Percentiles rank a stretch among this genome's conserved stretches.
phyloP scores from a whole-genome alignment of 306 rosid species.

The Lathyrus oleraceus region DNA sequence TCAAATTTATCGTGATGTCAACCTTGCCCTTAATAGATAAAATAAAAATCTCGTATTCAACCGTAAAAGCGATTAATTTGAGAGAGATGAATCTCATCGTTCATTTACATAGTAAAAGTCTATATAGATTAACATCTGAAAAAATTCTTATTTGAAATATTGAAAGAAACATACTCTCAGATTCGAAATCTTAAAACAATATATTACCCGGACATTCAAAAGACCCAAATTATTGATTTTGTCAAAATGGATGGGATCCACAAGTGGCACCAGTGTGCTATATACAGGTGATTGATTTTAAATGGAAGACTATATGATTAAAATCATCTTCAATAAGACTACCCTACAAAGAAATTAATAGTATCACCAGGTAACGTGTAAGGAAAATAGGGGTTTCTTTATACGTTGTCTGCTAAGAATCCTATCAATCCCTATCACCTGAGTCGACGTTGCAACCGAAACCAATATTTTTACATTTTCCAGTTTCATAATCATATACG shows the following conservation, averaged over 20 bases:
- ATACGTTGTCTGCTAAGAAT: slow-evolving; percentile 6
- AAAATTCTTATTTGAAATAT: too few species aligned
- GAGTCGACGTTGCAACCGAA: slow-evolving; percentile 39
- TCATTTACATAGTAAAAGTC: too few species aligned
- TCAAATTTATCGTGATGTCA: too few species aligned
- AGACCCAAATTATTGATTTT: not conserved
- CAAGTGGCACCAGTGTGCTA: not conserved
- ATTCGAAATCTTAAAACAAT: too few species aligned
- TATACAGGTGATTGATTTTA: slow-evolving; percentile 31
- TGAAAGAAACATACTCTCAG: too few species aligned
- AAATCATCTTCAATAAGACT: slow-evolving; percentile 18
- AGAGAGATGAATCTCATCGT: too few species aligned
- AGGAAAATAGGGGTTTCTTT: slow-evolving; percentile 22
- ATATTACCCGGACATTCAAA: not conserved
- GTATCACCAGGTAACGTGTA: slow-evolving; percentile 22
- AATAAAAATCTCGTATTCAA: too few species aligned
- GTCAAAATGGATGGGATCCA: slow-evolving; percentile 3
- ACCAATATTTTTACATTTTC: slow-evolving; percentile 11
- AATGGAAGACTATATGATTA: not conserved
- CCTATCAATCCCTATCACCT: slow-evolving; percentile 38
- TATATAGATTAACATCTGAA: too few species aligned
- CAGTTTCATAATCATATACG: not conserved
- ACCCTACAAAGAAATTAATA: slow-evolving; percentile 30
- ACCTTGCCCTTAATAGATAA: too few species aligned
- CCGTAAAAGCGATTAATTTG: too few species aligned